A percentile compares a stretch with the other conserved stretches of the same genome.
These are phyloP conservation scores for Stephania yunnanensis DNA, from an alignment of 164 flowering plant genomes.

Conservation along the genomic window DNA sequence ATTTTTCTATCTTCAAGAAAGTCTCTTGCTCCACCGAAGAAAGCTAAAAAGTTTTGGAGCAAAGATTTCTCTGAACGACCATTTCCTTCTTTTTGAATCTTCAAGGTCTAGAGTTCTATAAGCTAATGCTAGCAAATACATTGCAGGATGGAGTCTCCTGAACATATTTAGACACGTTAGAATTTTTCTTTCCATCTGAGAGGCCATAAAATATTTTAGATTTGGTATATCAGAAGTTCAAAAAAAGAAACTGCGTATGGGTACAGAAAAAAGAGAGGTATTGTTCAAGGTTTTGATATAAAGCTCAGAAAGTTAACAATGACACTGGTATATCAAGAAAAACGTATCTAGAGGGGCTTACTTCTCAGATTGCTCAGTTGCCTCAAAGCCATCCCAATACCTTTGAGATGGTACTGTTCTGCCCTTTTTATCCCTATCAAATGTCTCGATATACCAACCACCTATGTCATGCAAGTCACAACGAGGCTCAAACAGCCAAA, in stretches of 20 bases:
- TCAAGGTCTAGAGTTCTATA: slow-evolving; percentile 90
- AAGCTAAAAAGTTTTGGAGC: slow-evolving; percentile 41
- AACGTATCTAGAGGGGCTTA: slow-evolving; percentile 26
- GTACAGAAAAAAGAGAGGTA: neutral
- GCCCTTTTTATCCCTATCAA: slow-evolving; percentile 72
- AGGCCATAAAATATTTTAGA: slow-evolving; percentile 1
- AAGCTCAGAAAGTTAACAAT: neutral
- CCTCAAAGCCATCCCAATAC: slow-evolving; percentile 64
- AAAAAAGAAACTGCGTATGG: neutral
- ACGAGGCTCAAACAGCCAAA: slow-evolving; percentile 97
- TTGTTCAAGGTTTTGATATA: neutral
- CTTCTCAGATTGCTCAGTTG: slow-evolving; percentile 41
- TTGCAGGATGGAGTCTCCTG: slow-evolving; percentile 96
- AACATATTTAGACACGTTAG: slow-evolving; percentile 9
- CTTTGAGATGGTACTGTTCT: slow-evolving; percentile 57
- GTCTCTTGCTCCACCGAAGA: slow-evolving; percentile 65
- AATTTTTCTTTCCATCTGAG: neutral
- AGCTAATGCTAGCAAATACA: slow-evolving; percentile 83
- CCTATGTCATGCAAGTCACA: slow-evolving; percentile 85
- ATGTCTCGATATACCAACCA: slow-evolving; percentile 96
- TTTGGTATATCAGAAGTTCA: neutral
- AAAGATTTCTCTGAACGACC: slow-evolving; percentile 29
- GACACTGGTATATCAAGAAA: neutral
- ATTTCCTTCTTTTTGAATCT: slow-evolving; percentile 52
- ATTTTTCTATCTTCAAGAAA: slow-evolving; percentile 22